phyloP scores from a whole-genome alignment of 1,139 yeast genomes.

The Candida sp. region DNA sequence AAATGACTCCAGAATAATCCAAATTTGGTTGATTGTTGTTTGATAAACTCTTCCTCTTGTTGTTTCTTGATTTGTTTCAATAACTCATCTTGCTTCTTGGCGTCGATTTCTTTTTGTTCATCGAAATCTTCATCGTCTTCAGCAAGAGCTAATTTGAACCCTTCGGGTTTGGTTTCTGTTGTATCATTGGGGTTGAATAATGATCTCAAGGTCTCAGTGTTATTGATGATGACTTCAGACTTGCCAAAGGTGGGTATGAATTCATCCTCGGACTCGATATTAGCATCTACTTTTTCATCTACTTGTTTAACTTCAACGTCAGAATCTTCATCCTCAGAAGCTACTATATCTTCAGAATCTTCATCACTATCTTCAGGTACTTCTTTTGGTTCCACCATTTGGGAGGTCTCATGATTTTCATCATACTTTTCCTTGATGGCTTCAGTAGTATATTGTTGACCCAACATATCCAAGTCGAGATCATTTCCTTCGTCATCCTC shows the following conservation, averaged over 20 bases:
- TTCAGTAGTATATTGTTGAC: slow-evolving; percentile 25
- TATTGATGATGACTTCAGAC: slow-evolving; percentile 25
- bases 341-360: slow-evolving; percentile 1
- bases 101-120: slow-evolving; percentile 12
- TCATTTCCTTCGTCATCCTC: slow-evolving; percentile 42
- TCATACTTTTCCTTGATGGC: slow-evolving; percentile 21
- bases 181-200: slow-evolving; percentile 54
- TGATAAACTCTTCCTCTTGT: slow-evolving; percentile 19
- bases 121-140: slow-evolving; percentile 40
- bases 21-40: slow-evolving; percentile 12
- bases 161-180: slow-evolving; percentile 7
- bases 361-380: neutral
- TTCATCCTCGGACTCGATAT: slow-evolving; percentile 34
- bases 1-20: slow-evolving; percentile 82
- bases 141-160: slow-evolving; percentile 30
- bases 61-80: slow-evolving; percentile 29
- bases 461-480: slow-evolving; percentile 26
- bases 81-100: slow-evolving; percentile 18
- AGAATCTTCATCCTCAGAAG: slow-evolving; percentile 12
- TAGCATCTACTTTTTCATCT: slow-evolving; percentile 8
- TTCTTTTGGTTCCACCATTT: neutral
- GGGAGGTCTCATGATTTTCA: slow-evolving; percentile 18
- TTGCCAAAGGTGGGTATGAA: slow-evolving; percentile 51
- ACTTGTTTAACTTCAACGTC: too few species aligned
- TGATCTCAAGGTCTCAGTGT: slow-evolving; percentile 59